Percentiles rank a stretch among this genome's conserved stretches.
Evolutionary conservation across 2,329 filamentous ascomycete genomes (phyloP).

Genomic region (Canariomyces notabilis): DNA sequence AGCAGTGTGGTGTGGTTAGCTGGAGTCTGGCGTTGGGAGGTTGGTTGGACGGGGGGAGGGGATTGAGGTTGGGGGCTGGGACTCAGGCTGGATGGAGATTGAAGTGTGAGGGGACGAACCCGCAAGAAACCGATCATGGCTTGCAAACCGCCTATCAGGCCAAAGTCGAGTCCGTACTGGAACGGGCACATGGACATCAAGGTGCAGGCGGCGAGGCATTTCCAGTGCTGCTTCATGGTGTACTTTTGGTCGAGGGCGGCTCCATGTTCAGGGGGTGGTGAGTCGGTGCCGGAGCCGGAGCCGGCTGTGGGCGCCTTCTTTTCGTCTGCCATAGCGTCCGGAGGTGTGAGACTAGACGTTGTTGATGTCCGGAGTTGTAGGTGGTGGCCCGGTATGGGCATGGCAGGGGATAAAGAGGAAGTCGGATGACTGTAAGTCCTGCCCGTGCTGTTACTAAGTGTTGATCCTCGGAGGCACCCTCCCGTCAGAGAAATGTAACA

Average conservation of each 20-base stretch:
- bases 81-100: neutral
- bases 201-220: slow-evolving; percentile 37
- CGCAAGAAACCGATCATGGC: slow-evolving; percentile 46
- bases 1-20: no score
- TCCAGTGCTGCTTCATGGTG: slow-evolving; percentile 29
- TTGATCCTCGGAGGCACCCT: no score
- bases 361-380: no score
- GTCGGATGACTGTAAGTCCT: no score
- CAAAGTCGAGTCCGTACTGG: slow-evolving; percentile 48
- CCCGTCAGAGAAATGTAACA: no score
- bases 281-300: neutral
- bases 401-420: no score
- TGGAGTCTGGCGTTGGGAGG: no score
- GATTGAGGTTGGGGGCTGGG: no score
- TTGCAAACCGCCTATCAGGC: slow-evolving; percentile 46
- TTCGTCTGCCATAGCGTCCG: slow-evolving; percentile 4
- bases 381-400: no score
- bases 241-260: slow-evolving; percentile 10
- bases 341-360: no score
- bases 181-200: slow-evolving; percentile 46
- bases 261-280: neutral
- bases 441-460: no score
- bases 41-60: no score
- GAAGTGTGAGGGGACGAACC: slow-evolving; percentile 23
- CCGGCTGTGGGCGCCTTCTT: neutral